These are phyloP conservation scores for Penicillium sp. DNA, from an alignment of 2,329 filamentous ascomycete species.

Conservation along the genomic window DNA sequence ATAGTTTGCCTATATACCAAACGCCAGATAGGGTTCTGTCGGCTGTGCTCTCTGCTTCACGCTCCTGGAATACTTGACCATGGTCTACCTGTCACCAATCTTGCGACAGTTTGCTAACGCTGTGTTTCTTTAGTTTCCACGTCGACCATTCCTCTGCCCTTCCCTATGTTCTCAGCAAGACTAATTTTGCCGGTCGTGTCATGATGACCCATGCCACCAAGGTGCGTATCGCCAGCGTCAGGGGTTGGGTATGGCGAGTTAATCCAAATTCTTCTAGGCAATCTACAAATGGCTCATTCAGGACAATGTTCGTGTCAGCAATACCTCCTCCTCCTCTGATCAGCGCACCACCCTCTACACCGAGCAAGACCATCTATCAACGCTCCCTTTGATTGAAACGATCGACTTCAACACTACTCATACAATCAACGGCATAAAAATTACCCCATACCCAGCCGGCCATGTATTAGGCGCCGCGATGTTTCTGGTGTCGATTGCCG, in stretches of 20 bases:
- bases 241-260: not conserved
- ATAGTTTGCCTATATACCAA: constrained; percentile 30
- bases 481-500: constrained; percentile 97
- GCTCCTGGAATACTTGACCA: not conserved
- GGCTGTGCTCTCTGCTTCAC: constrained; percentile 18
- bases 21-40: constrained; percentile 33
- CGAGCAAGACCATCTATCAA: constrained; percentile 90
- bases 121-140: constrained; percentile 70
- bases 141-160: constrained; percentile 98
- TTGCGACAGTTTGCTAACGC: constrained; percentile 26
- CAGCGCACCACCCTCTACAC: constrained; percentile 75
- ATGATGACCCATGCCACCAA: constrained; percentile 99
- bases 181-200: constrained; percentile 92
- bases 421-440: constrained; percentile 91
- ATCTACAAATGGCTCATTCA: constrained; percentile 99
- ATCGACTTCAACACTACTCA: constrained; percentile 99
- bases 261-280: constrained; percentile 45
- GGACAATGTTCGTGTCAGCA: constrained; percentile 88
- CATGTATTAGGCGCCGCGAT: constrained; percentile 98
- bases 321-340: constrained; percentile 61
- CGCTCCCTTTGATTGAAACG: constrained; percentile 90
- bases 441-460: constrained; percentile 94
- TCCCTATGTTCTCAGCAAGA: constrained; percentile 95
- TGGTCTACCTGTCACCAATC: not conserved
- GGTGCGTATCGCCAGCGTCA: constrained; percentile 6